phyloP scores from a whole-genome alignment of 805 yeast species.

The Sugiyamaella qingdaonensis region DNA sequence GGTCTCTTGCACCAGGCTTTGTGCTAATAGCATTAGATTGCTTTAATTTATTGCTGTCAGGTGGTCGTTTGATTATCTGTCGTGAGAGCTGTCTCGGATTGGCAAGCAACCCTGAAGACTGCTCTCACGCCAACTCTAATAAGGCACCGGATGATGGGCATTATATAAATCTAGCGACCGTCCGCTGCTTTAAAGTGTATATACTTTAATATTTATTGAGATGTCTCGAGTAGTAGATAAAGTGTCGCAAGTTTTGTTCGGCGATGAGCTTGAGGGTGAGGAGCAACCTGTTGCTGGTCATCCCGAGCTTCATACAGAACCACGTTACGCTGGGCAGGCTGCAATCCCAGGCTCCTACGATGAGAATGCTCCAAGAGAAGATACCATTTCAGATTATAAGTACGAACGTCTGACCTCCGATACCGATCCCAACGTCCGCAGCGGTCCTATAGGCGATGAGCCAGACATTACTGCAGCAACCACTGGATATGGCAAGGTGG shows the following conservation, averaged over 20 bases:
- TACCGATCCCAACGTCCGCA: neutral
- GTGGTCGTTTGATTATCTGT: neutral
- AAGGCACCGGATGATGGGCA: too few species aligned
- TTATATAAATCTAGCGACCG: too few species aligned
- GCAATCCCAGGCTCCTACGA: neutral
- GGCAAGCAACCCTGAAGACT: neutral
- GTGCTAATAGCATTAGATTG: neutral
- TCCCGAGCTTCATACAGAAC: neutral
- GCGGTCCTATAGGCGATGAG: too few species aligned
- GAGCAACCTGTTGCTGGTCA: neutral
- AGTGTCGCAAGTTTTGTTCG: slow-evolving; percentile 10
- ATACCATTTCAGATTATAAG: neutral
- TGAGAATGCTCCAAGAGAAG: neutral
- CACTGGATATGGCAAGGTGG: slow-evolving; percentile 4
- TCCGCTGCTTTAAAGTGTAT: too few species aligned
- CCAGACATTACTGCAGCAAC: neutral
- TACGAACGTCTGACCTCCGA: neutral
- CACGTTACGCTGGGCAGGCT: neutral
- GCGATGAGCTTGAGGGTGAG: neutral
- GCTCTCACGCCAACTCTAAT: too few species aligned
- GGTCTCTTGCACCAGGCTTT: neutral
- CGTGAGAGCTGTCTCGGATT: neutral
- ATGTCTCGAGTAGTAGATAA: slow-evolving; percentile 14
- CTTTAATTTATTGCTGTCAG: neutral
- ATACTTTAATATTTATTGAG: too few species aligned